Conservation (phyloP, 208 protist species). For the Strigomonas culicis region DNA sequence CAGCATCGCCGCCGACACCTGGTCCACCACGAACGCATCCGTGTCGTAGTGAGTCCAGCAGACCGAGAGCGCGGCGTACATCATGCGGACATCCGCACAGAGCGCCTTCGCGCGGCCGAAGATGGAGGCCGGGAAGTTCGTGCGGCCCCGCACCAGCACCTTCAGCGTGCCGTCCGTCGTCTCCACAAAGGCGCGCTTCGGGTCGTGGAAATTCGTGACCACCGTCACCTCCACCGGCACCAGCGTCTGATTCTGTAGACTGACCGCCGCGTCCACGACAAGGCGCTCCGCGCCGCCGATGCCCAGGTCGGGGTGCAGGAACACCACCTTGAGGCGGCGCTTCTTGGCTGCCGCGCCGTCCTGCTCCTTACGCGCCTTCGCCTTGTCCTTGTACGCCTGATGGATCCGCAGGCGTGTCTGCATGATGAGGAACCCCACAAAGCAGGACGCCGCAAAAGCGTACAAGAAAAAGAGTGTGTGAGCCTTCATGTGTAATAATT, state of each 20-base stretch:
- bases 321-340: constrained; percentile 63
- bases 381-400: constrained; percentile 2
- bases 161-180: constrained; percentile 88
- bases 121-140: constrained; percentile 24
- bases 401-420: constrained; percentile 19
- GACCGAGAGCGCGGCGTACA: constrained; percentile 51
- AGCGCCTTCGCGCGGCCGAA: constrained; percentile 81
- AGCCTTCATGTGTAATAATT: constrained; percentile 15
- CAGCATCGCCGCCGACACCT: constrained; percentile 91
- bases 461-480: constrained; percentile 27
- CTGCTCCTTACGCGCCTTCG: neutral
- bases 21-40: constrained; percentile 92
- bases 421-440: constrained; percentile 36
- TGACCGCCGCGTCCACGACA: constrained; percentile 95
- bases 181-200: constrained; percentile 91
- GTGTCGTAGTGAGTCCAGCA: constrained; percentile 36
- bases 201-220: constrained; percentile 94
- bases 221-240: constrained; percentile 57
- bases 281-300: constrained; percentile 98
- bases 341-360: neutral
- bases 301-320: constrained; percentile 96
- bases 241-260: constrained; percentile 77
- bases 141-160: constrained; percentile 80
- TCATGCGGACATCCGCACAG: constrained; percentile 86
- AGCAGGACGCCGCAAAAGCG: constrained; percentile 30